Conservation (phyloP, 768 basidiomycete species). For the Tricholoma saponaceum region DNA sequence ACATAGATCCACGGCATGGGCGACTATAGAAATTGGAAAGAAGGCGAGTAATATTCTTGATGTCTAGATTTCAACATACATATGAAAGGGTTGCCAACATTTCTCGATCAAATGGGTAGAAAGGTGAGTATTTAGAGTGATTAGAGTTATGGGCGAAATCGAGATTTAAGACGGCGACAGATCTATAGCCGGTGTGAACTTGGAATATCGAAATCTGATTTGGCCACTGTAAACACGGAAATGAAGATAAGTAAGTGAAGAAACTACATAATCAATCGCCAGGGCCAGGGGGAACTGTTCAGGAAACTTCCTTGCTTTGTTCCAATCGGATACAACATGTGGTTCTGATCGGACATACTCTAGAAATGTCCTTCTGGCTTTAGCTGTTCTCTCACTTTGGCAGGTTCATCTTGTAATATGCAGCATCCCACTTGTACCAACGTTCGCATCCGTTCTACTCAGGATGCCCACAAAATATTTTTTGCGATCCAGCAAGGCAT, state of each 20-base stretch:
- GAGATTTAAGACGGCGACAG: constrained; percentile 26
- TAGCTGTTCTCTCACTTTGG: constrained; percentile 4
- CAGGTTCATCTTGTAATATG: constrained; percentile 31
- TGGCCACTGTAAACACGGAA: constrained; percentile 6
- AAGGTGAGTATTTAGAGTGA: constrained; percentile 49
- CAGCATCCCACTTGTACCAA: constrained; percentile 73
- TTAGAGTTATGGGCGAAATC: constrained; percentile 43
- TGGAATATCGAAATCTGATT: constrained; percentile 4
- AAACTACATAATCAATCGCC: constrained; percentile 21
- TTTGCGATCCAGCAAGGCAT: constrained; percentile 59
- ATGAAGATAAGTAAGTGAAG: constrained; percentile 9
- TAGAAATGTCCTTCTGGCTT: background rate
- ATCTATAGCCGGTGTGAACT: constrained; percentile 10
- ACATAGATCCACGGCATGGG: constrained; percentile 3
- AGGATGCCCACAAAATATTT: constrained; percentile 81
- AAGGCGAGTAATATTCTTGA: background rate
- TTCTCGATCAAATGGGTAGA: constrained; percentile 8
- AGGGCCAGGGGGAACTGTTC: constrained; percentile 5
- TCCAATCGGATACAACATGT: constrained; percentile 7
- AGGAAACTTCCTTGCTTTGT: constrained; percentile 5
- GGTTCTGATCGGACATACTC: constrained; percentile 7
- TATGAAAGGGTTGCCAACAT: background rate
- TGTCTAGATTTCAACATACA: background rate
- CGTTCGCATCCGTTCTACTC: constrained; percentile 70
- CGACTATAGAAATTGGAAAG: background rate